Conservation (phyloP, 352 stramenopile species). For the Globisporangium yorkense region DNA sequence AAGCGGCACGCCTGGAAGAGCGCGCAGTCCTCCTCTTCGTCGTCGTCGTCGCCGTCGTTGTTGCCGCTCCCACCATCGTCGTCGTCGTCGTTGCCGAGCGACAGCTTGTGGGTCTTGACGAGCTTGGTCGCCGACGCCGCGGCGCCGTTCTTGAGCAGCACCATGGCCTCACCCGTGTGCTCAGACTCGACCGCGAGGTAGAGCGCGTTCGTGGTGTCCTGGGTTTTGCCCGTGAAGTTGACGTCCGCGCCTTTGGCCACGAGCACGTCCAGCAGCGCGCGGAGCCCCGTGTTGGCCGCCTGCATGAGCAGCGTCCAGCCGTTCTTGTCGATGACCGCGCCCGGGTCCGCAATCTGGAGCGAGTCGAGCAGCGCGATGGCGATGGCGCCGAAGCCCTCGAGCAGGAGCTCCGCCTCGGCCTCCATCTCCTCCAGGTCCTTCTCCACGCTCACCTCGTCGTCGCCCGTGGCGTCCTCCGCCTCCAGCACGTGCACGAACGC, state of each 20-base stretch:
- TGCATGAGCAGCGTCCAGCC: conserved; percentile 87
- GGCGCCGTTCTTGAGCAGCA: conserved; percentile 65
- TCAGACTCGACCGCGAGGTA: conserved; percentile 74
- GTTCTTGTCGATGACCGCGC: conserved; percentile 59
- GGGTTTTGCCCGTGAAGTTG: conserved; percentile 43
- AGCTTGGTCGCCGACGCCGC: conserved; percentile 60
- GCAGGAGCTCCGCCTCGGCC: conserved; percentile 54
- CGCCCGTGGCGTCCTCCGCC: conserved; percentile 34
- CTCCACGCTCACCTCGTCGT: conserved; percentile 30
- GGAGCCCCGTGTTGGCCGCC: conserved; percentile 67
- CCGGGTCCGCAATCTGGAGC: conserved; percentile 27
- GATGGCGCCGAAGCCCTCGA: conserved; percentile 58
- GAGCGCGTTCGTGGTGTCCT: conserved; percentile 49
- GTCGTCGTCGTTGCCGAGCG: conserved; percentile 18
- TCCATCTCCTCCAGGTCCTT: conserved; percentile 74
- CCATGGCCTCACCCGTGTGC: conserved; percentile 61
- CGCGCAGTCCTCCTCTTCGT: conserved; percentile 61
- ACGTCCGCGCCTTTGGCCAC: conserved; percentile 48
- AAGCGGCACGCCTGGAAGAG: conserved; percentile 75
- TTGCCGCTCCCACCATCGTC: conserved; percentile 2
- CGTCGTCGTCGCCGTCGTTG: conserved; percentile 28
- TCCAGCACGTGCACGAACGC: conserved; percentile 69
- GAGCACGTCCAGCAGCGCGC: conserved; percentile 47
- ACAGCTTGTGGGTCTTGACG: conserved; percentile 36
- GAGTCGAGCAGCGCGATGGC: conserved; percentile 42